These are phyloP conservation scores for Tylopilus rubrobrunneus DNA, from an alignment of 768 basidiomycete genomes.

Conservation along the genomic window DNA sequence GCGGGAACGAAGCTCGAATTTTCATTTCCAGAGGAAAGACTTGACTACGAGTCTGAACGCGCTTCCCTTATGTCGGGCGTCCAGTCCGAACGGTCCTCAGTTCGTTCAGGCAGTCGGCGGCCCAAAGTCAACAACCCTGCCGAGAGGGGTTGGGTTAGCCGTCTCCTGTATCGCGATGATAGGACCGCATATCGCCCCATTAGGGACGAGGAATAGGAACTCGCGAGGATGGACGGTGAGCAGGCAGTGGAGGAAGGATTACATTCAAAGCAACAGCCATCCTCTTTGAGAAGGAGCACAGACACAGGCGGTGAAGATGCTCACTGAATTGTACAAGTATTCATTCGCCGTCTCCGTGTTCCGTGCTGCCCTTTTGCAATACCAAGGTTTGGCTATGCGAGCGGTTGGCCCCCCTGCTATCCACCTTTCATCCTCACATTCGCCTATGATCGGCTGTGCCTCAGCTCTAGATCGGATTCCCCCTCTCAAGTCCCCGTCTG, in stretches of 20 bases:
- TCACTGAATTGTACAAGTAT: slow-evolving; percentile 3
- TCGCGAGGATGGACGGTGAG: slow-evolving; percentile 47
- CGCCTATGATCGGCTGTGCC: slow-evolving; percentile 1
- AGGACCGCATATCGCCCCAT: slow-evolving; percentile 47
- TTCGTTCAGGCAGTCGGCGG: slow-evolving; percentile 24
- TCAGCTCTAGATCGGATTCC: slow-evolving; percentile 3
- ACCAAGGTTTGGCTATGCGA: slow-evolving; percentile 5
- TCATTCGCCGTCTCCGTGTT: slow-evolving; percentile 1
- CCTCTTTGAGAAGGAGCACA: slow-evolving; percentile 10
- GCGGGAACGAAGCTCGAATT: slow-evolving; percentile 15
- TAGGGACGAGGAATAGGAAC: slow-evolving; percentile 49
- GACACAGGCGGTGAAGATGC: slow-evolving; percentile 7
- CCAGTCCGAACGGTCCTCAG: slow-evolving; percentile 37
- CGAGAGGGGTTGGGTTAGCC: slow-evolving; percentile 46
- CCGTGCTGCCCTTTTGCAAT: slow-evolving; percentile 4
- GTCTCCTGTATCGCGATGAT: slow-evolving; percentile 43
- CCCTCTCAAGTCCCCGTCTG: slow-evolving; percentile 3
- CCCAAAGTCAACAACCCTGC: slow-evolving; percentile 18
- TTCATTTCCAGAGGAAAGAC: slow-evolving; percentile 44
- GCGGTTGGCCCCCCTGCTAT: slow-evolving; percentile 4
- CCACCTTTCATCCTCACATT: slow-evolving; percentile 28
- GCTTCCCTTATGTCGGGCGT: slow-evolving; percentile 48
- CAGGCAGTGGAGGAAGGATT: slow-evolving; percentile 27
- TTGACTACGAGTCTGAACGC: slow-evolving; percentile 64
- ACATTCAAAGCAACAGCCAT: slow-evolving; percentile 11